These are phyloP conservation scores for Turnera subulata DNA, from an alignment of 345 rosid genomes.

Conservation along the genomic window DNA sequence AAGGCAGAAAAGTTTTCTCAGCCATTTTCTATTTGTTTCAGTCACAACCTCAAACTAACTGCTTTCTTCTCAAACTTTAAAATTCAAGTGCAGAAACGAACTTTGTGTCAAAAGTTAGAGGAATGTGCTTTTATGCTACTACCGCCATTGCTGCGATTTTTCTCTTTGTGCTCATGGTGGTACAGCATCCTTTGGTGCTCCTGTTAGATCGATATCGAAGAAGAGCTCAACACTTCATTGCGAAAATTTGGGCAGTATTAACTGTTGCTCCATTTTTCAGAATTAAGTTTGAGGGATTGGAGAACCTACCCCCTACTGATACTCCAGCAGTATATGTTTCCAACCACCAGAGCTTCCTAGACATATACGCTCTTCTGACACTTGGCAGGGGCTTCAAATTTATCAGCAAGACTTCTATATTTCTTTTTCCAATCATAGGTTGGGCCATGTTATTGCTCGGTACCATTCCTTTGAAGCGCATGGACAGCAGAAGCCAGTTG, in stretches of 20 bases:
- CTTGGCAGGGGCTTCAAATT: constrained; percentile 83
- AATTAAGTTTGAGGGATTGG: constrained; percentile 60
- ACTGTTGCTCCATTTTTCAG: constrained; percentile 55
- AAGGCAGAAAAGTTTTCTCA: constrained; percentile 1
- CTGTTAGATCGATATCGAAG: constrained; percentile 63
- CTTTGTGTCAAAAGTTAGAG: constrained; percentile 60
- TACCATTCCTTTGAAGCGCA: constrained; percentile 74
- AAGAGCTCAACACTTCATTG: constrained; percentile 64
- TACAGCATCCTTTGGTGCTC: constrained; percentile 75
- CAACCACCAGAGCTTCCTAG: constrained; percentile 93
- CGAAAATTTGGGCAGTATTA: constrained; percentile 68
- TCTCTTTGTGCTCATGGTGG: constrained; percentile 59
- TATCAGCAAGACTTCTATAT: constrained; percentile 81
- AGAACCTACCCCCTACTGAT: constrained; percentile 71
- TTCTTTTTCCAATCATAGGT: constrained; percentile 72
- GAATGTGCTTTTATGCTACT: constrained; percentile 65
- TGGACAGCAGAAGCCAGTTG: constrained; percentile 91
- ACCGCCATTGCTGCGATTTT: constrained; percentile 56
- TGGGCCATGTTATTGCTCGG: constrained; percentile 97
- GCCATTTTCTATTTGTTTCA: constrained; percentile 1
- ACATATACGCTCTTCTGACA: constrained; percentile 79
- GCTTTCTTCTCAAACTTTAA: background rate
- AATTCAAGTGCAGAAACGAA: constrained; percentile 53
- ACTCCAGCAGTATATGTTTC: constrained; percentile 84
- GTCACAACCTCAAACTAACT: background rate